A percentile compares a stretch with the other conserved stretches of the same genome.
These are phyloP conservation scores for Guadua angustifolia DNA, from an alignment of 176 grass and related monocot species.

Conservation along the genomic window DNA sequence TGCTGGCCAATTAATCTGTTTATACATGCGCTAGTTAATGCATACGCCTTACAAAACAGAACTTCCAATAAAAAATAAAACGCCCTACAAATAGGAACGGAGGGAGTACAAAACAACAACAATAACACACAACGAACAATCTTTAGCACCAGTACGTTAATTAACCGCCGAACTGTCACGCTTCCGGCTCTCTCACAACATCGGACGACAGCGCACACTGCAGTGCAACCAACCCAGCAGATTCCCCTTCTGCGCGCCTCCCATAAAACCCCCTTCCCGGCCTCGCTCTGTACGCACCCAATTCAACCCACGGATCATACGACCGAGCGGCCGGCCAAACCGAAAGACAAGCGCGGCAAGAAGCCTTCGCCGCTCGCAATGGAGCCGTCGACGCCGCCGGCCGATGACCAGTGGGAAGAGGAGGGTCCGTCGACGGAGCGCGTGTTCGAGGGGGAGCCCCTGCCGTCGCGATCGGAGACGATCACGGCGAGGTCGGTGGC, in stretches of 20 bases:
- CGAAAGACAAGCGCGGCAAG: not conserved
- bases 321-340: not conserved
- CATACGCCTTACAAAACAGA: too few relatives aligned
- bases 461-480: conserved; percentile 55
- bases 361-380: conserved; percentile 4
- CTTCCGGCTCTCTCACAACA: not conserved
- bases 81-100: too few relatives aligned
- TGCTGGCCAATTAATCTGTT: too few relatives aligned
- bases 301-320: not conserved
- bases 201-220: not conserved
- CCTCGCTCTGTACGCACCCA: not conserved
- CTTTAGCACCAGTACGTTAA: conserved; percentile 13
- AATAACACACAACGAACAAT: not conserved
- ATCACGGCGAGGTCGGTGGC: conserved; percentile 57
- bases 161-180: not conserved
- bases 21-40: too few relatives aligned
- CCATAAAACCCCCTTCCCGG: not conserved
- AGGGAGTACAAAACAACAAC: not conserved
- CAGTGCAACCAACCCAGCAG: not conserved
- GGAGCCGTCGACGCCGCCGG: conserved; percentile 14
- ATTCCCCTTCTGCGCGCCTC: not conserved
- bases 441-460: conserved; percentile 55
- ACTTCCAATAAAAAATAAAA: too few relatives aligned
- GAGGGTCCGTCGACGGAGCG: conserved; percentile 51
- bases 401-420: not conserved